Conservation (phyloP, 1,284 basidiomycete genomes). For the Fomitiporia mediterranea region DNA sequence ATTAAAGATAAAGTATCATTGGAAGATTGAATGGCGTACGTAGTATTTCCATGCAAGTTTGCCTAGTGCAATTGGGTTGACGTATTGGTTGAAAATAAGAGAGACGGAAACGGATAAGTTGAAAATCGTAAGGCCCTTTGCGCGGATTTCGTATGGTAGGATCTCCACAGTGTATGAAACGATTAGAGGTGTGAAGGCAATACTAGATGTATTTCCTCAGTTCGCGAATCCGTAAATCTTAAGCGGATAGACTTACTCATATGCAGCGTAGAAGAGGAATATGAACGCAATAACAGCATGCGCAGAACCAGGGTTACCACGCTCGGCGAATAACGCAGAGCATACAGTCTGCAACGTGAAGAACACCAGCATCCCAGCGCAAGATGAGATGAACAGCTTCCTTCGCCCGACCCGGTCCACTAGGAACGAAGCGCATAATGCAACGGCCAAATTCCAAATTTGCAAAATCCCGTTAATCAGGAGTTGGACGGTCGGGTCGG, state of each 20-base stretch:
- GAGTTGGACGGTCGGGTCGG: constrained; percentile 50
- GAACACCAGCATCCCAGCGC: constrained; percentile 63
- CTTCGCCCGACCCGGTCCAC: constrained; percentile 60
- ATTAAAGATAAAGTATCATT: too few relatives aligned
- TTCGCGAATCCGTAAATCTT: not conserved
- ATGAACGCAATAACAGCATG: constrained; percentile 73
- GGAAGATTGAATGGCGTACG: constrained; percentile 29
- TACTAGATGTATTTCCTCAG: constrained; percentile 32
- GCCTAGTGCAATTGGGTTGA: constrained; percentile 67
- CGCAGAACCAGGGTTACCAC: constrained; percentile 40
- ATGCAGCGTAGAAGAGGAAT: constrained; percentile 68
- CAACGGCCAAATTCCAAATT: constrained; percentile 70
- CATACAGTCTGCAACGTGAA: constrained; percentile 70
- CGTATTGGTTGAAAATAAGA: constrained; percentile 77
- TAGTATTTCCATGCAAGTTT: constrained; percentile 64
- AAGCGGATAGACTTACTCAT: constrained; percentile 45
- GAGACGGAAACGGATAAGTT: constrained; percentile 61
- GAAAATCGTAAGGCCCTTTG: constrained; percentile 75
- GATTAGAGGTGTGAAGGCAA: constrained; percentile 71
- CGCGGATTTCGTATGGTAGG: constrained; percentile 64
- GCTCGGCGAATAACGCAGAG: constrained; percentile 56
- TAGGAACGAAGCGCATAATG: constrained; percentile 50
- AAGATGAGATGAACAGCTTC: constrained; percentile 59
- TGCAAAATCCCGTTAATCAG: constrained; percentile 49
- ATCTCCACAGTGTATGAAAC: constrained; percentile 75